phyloP scores from a whole-genome alignment of 2,329 filamentous ascomycete genomes.

The Raffaelea deltoideospora region DNA sequence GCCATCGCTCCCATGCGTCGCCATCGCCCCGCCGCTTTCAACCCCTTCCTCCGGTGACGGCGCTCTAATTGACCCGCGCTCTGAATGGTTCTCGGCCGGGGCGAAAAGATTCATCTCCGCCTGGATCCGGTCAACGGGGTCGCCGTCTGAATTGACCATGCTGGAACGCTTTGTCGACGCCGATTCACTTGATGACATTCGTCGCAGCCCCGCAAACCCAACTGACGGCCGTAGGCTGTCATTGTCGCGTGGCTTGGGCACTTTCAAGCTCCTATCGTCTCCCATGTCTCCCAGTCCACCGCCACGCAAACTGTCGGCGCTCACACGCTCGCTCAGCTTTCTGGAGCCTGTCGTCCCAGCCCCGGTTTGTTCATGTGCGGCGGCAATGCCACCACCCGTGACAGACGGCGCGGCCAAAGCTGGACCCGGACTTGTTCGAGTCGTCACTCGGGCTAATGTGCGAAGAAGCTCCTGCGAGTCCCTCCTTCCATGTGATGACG shows the following conservation, averaged over 20 bases:
- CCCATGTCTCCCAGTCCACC: background rate
- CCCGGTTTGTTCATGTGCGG: too few relatives aligned
- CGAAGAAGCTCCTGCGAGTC: slow-evolving; percentile 34
- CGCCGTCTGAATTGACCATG: slow-evolving; percentile 31
- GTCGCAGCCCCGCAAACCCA: slow-evolving; percentile 29
- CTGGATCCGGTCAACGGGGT: slow-evolving; percentile 41
- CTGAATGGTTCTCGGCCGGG: slow-evolving; percentile 37
- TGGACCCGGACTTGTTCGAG: slow-evolving; percentile 1
- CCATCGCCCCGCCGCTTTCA: too few relatives aligned
- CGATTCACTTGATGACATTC: slow-evolving; percentile 30
- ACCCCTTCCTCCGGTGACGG: slow-evolving; percentile 33
- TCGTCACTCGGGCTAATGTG: slow-evolving; percentile 26
- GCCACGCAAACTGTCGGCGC: slow-evolving; percentile 1
- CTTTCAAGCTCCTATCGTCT: too few relatives aligned
- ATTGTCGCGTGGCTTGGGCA: too few relatives aligned
- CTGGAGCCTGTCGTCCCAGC: too few relatives aligned
- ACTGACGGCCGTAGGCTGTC: slow-evolving; percentile 19
- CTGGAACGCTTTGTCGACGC: slow-evolving; percentile 30
- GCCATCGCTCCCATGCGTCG: too few relatives aligned
- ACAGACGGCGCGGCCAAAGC: too few relatives aligned
- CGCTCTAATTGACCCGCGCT: slow-evolving; percentile 36
- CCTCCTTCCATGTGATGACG: slow-evolving; percentile 13
- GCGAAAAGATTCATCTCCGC: slow-evolving; percentile 42
- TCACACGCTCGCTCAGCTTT: background rate
- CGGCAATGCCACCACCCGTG: too few relatives aligned